Evolutionary conservation across 495 filamentous ascomycete genomes (phyloP).

Genomic region (Penicillium argentinense): DNA sequence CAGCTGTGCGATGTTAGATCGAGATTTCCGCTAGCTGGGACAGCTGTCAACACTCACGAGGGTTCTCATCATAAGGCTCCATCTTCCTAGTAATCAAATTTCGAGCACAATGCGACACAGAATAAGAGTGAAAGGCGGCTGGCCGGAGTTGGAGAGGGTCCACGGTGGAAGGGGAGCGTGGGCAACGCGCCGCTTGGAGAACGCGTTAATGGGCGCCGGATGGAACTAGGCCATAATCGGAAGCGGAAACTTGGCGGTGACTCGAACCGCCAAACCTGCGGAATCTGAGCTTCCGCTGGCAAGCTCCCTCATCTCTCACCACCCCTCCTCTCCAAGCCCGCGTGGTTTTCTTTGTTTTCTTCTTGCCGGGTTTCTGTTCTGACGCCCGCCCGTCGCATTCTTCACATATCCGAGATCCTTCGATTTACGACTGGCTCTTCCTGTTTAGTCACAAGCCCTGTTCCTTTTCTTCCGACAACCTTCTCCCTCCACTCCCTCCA

Average conservation of each 20-base stretch:
- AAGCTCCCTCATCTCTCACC: background rate
- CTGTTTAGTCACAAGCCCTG: conserved; percentile 3
- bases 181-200: conserved; percentile 24
- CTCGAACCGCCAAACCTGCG: conserved; percentile 15
- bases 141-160: background rate
- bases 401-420: too few relatives aligned
- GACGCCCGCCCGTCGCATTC: too few relatives aligned
- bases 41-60: conserved; percentile 12
- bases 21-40: conserved; percentile 11
- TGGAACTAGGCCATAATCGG: conserved; percentile 26
- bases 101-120: background rate
- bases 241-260: conserved; percentile 25
- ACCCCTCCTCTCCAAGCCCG: background rate
- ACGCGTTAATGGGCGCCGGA: conserved; percentile 41
- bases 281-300: conserved; percentile 8
- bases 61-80: conserved; percentile 45
- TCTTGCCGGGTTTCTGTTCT: background rate
- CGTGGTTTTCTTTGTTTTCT: background rate
- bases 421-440: background rate
- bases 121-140: background rate
- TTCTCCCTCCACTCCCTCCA: background rate
- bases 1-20: conserved; percentile 23
- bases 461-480: background rate
- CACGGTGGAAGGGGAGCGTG: conserved; percentile 8
- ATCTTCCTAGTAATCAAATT: conserved; percentile 16